These are phyloP conservation scores for Skeletonema grethae DNA, from an alignment of 108 stramenopile species.

Conservation along the genomic window DNA sequence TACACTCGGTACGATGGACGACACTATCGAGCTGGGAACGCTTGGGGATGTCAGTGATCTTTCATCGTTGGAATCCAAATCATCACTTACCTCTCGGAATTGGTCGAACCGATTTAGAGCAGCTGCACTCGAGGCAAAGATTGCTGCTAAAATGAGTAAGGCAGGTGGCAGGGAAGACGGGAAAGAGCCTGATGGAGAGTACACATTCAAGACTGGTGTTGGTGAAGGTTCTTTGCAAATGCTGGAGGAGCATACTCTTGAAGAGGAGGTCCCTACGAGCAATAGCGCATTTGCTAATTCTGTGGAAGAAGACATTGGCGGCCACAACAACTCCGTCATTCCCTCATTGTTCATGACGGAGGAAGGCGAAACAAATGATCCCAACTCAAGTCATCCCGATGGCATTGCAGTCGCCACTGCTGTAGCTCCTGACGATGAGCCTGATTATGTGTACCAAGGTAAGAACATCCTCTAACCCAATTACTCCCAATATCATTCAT, in stretches of 20 bases:
- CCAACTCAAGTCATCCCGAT: background rate
- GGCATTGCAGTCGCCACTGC: slow-evolving; percentile 62
- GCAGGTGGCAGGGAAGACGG: background rate
- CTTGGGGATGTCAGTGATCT: background rate
- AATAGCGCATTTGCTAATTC: background rate
- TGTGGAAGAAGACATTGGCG: background rate
- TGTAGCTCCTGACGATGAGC: slow-evolving; percentile 58
- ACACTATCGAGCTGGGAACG: background rate
- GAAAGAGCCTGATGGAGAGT: background rate
- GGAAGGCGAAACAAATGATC: background rate
- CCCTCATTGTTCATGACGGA: background rate
- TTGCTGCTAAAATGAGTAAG: background rate
- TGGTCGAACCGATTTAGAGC: background rate
- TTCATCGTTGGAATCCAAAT: background rate
- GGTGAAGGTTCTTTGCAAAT: background rate
- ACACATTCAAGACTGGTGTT: slow-evolving; percentile 2
- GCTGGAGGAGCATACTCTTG: background rate
- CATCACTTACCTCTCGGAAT: slow-evolving; percentile 1
- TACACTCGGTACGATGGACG: background rate
- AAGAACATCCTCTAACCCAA: background rate
- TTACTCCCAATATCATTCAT: background rate
- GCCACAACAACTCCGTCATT: background rate
- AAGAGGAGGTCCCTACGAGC: background rate
- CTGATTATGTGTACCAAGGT: slow-evolving; percentile 43
- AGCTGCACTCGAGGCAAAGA: slow-evolving; percentile 6